Conservation (phyloP, 371 early-diverging fungal genomes). For the Mortierella sp. region DNA sequence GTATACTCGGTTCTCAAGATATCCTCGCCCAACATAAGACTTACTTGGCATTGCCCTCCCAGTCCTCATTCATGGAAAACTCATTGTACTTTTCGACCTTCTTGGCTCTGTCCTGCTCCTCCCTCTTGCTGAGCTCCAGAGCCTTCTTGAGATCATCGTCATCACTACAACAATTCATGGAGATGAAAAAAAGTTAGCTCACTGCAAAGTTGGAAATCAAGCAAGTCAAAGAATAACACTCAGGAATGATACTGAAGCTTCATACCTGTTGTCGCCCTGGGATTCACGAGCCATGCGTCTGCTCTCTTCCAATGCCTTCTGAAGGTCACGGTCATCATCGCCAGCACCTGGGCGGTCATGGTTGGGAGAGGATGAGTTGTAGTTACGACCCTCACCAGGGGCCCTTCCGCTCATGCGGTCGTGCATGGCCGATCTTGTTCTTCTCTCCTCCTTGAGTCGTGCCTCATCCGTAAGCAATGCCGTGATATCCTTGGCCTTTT, state of each 20-base stretch:
- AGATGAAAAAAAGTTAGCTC: not conserved
- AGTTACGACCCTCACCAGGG: constrained; percentile 51
- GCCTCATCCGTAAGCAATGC: constrained; percentile 85
- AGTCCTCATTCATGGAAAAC: constrained; percentile 55
- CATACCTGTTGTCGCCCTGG: constrained; percentile 58
- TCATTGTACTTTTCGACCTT: constrained; percentile 54
- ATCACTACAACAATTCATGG: constrained; percentile 46
- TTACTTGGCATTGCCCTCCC: constrained; percentile 49
- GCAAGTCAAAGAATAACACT: not conserved
- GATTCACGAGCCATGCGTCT: constrained; percentile 77
- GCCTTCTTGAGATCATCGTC: constrained; percentile 69
- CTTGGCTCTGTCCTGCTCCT: constrained; percentile 56
- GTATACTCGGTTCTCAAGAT: not conserved
- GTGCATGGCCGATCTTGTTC: constrained; percentile 73
- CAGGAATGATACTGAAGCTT: constrained; percentile 1
- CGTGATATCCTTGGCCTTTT: constrained; percentile 94
- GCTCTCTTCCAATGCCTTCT: constrained; percentile 90
- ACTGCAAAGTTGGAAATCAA: not conserved
- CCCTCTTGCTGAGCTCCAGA: constrained; percentile 72
- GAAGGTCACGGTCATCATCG: constrained; percentile 88
- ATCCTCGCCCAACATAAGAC: constrained; percentile 3
- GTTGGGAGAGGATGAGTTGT: constrained; percentile 58
- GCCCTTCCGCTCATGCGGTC: constrained; percentile 67
- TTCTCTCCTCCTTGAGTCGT: constrained; percentile 84
- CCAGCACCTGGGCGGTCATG: constrained; percentile 67